Conservation (phyloP, 1,284 basidiomycete genomes). For the Porodaedalea pini region DNA sequence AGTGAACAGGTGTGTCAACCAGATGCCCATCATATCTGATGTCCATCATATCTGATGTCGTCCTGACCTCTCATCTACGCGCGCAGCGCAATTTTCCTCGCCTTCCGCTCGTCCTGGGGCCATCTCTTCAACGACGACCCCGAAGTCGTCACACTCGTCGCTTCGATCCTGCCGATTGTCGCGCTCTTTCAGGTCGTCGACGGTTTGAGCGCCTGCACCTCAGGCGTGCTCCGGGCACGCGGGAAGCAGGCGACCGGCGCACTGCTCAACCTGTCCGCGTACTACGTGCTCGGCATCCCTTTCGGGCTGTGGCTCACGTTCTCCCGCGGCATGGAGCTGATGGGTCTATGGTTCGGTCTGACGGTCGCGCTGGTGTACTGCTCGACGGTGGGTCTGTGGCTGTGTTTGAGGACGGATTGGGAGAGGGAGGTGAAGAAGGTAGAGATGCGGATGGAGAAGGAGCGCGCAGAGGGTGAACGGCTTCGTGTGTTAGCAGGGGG, state of each 20-base stretch:
- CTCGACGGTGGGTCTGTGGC: slow-evolving; percentile 53
- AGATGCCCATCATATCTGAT: not conserved
- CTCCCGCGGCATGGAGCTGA: slow-evolving; percentile 44
- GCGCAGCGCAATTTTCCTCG: slow-evolving; percentile 69
- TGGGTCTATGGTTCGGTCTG: slow-evolving; percentile 72
- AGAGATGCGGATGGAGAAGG: slow-evolving; percentile 41
- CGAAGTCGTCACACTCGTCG: slow-evolving; percentile 43
- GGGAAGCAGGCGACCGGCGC: slow-evolving; percentile 61
- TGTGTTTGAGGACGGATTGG: slow-evolving; percentile 62
- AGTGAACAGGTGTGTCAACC: slow-evolving; percentile 53
- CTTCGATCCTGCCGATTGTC: slow-evolving; percentile 71
- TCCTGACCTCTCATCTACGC: slow-evolving; percentile 8
- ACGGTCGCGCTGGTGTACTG: slow-evolving; percentile 68
- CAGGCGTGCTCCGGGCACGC: slow-evolving; percentile 69
- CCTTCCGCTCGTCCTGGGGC: slow-evolving; percentile 73
- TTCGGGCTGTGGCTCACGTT: slow-evolving; percentile 70
- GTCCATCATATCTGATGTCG: not conserved
- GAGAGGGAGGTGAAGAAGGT: slow-evolving; percentile 54
- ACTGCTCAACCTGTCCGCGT: slow-evolving; percentile 59
- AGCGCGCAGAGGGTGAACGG: slow-evolving; percentile 16
- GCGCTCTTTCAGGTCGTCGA: slow-evolving; percentile 77
- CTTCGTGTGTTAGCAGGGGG: not conserved
- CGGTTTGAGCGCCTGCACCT: slow-evolving; percentile 67
- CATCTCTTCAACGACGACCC: slow-evolving; percentile 84
- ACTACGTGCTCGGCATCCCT: slow-evolving; percentile 70